A percentile compares a stretch with the other conserved stretches of the same genome.
Conservation (phyloP, 768 basidiomycete species). For the Scleroderma citrinum region DNA sequence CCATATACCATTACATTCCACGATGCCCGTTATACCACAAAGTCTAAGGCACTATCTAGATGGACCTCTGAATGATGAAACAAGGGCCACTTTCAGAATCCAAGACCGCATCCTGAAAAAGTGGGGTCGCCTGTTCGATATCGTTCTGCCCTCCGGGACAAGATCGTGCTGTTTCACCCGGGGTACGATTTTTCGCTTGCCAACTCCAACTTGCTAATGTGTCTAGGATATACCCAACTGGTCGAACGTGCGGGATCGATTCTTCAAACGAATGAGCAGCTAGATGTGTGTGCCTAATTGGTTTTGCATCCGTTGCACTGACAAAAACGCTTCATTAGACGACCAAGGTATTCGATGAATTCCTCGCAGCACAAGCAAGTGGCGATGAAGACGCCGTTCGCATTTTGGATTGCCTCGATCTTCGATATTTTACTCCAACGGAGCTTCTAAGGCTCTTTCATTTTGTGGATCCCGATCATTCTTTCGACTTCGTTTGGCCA, state of each 20-base stretch:
- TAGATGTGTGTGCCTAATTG: constrained; percentile 44
- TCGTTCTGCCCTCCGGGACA: constrained; percentile 55
- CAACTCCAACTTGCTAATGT: neutral
- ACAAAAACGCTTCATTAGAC: constrained; percentile 41
- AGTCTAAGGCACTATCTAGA: constrained; percentile 12
- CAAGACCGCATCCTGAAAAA: constrained; percentile 60
- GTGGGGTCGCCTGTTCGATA: constrained; percentile 80
- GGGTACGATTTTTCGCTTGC: constrained; percentile 34
- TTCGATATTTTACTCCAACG: constrained; percentile 71
- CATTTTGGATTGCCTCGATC: constrained; percentile 50
- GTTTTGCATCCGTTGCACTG: neutral
- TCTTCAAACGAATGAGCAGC: constrained; percentile 59
- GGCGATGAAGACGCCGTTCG: constrained; percentile 41
- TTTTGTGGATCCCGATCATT: constrained; percentile 32
- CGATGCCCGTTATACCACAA: constrained; percentile 12
- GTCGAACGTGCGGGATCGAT: constrained; percentile 78
- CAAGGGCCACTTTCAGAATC: constrained; percentile 32
- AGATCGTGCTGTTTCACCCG: constrained; percentile 79
- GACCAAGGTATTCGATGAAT: constrained; percentile 48
- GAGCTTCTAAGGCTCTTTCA: constrained; percentile 68
- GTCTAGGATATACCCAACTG: neutral
- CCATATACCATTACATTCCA: constrained; percentile 45
- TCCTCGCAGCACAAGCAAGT: constrained; percentile 39
- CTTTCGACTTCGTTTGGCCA: constrained; percentile 55
- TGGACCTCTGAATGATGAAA: constrained; percentile 6